Evolutionary conservation across 176 grass and related monocot genomes (phyloP).

Genomic region (barley (Hordeum vulgare)): DNA sequence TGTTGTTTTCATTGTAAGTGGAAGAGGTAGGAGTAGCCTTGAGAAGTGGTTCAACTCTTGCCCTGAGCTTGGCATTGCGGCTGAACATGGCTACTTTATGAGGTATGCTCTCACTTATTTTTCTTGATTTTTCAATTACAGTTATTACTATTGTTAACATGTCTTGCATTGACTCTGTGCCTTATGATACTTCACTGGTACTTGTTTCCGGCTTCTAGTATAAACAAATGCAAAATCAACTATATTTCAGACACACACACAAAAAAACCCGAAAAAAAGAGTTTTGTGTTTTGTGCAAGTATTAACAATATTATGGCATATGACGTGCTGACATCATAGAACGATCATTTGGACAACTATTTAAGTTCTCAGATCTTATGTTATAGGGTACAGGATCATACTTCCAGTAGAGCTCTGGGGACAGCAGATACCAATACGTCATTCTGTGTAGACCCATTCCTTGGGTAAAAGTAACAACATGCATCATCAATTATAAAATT

Average conservation of each 20-base stretch:
- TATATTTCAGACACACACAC: neutral
- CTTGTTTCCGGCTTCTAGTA: neutral
- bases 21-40: conserved; percentile 45
- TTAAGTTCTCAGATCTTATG: neutral
- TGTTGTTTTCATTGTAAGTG: conserved; percentile 46
- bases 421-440: neutral
- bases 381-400: neutral
- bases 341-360: neutral
- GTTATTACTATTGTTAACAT: neutral
- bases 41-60: conserved; percentile 51
- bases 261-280: neutral
- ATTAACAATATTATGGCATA: neutral
- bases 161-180: neutral
- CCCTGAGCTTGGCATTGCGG: conserved; percentile 54
- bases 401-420: neutral
- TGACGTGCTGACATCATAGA: neutral
- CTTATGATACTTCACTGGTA: neutral
- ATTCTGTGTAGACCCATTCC: neutral
- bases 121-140: neutral
- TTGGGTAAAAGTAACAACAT: neutral
- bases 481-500: neutral
- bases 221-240: neutral
- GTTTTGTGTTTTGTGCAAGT: neutral
- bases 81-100: conserved; percentile 68
- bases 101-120: conserved; percentile 27